Evolutionary conservation across 1,284 basidiomycete genomes (phyloP).

Genomic region (Coniophora puteana): DNA sequence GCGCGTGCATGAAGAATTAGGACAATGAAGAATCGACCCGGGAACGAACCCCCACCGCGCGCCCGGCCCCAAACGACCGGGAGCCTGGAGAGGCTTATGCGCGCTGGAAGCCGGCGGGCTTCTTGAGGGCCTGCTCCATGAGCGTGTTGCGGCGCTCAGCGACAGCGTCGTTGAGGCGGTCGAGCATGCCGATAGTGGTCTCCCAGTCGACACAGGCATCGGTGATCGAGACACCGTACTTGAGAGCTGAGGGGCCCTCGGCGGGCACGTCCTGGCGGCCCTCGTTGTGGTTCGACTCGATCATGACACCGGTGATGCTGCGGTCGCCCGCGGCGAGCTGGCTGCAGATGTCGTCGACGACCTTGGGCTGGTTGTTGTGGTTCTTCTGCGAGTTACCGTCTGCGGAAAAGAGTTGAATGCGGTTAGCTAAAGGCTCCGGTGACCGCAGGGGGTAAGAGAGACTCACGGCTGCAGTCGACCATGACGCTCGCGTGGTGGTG

Average conservation of each 20-base stretch:
- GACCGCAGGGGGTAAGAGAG: slow-evolving; percentile 3
- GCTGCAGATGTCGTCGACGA: slow-evolving; percentile 71
- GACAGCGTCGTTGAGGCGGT: slow-evolving; percentile 61
- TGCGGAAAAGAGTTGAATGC: slow-evolving; percentile 21
- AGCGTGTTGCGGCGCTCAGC: slow-evolving; percentile 29
- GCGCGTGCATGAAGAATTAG: too few species aligned
- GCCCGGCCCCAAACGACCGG: too few species aligned
- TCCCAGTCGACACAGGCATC: slow-evolving; percentile 95
- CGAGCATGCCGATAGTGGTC: slow-evolving; percentile 75
- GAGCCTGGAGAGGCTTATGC: too few species aligned
- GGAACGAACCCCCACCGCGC: too few species aligned
- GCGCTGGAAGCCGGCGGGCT: slow-evolving; percentile 25
- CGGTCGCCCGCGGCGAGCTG: slow-evolving; percentile 79
- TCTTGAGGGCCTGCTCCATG: slow-evolving; percentile 30
- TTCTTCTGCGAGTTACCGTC: slow-evolving; percentile 93
- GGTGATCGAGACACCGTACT: slow-evolving; percentile 87
- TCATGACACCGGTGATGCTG: slow-evolving; percentile 93
- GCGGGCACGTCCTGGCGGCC: slow-evolving; percentile 83
- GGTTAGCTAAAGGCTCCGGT: neutral
- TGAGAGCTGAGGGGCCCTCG: slow-evolving; percentile 60
- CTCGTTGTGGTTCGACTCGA: slow-evolving; percentile 90
- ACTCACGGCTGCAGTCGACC: slow-evolving; percentile 79
- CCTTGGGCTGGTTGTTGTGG: slow-evolving; percentile 86
- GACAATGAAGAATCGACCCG: too few species aligned
- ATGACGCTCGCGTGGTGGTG: slow-evolving; percentile 70